A percentile compares a stretch with the other conserved stretches of the same genome.
phyloP scores from a whole-genome alignment of 2,329 filamentous ascomycete species.

The Colletotrichum gloeosporioides region DNA sequence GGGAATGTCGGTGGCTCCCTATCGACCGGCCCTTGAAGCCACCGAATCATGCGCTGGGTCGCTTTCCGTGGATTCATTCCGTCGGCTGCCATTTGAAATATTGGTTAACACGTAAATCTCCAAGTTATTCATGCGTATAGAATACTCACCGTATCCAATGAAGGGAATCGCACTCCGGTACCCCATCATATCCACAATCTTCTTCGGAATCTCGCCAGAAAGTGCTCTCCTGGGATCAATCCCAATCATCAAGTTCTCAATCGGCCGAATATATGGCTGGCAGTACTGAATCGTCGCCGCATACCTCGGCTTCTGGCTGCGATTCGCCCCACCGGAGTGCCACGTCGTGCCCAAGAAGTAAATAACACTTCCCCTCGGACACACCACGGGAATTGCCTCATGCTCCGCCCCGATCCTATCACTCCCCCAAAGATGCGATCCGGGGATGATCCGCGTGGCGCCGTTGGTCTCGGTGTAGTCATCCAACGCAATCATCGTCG shows the following conservation, averaged over 20 bases:
- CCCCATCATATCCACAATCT: conserved; percentile 28
- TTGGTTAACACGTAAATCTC: too few relatives aligned
- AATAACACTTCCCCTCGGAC: conserved; percentile 39
- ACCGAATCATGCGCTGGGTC: not conserved
- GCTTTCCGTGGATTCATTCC: not conserved
- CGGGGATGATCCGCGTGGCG: conserved; percentile 38
- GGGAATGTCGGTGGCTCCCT: not conserved
- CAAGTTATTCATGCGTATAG: too few relatives aligned
- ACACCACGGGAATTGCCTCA: conserved; percentile 35
- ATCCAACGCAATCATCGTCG: conserved; percentile 34
- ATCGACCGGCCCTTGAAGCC: not conserved
- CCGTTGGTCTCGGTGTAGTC: conserved; percentile 37
- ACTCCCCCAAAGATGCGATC: conserved; percentile 37
- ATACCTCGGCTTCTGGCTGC: conserved; percentile 30
- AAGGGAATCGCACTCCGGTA: conserved; percentile 27
- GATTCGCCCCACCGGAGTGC: conserved; percentile 41
- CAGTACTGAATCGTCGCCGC: conserved; percentile 46
- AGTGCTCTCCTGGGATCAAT: conserved; percentile 27
- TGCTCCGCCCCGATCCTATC: conserved; percentile 26
- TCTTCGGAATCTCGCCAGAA: conserved; percentile 23
- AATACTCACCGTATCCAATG: conserved; percentile 25
- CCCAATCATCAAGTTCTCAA: conserved; percentile 40
- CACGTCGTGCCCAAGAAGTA: conserved; percentile 40
- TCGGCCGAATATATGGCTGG: conserved; percentile 42
- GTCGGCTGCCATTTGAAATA: not conserved